Base-by-base conservation (phyloP, 1,139 yeast genomes). In the Yamadazyma siamensis region DNA sequence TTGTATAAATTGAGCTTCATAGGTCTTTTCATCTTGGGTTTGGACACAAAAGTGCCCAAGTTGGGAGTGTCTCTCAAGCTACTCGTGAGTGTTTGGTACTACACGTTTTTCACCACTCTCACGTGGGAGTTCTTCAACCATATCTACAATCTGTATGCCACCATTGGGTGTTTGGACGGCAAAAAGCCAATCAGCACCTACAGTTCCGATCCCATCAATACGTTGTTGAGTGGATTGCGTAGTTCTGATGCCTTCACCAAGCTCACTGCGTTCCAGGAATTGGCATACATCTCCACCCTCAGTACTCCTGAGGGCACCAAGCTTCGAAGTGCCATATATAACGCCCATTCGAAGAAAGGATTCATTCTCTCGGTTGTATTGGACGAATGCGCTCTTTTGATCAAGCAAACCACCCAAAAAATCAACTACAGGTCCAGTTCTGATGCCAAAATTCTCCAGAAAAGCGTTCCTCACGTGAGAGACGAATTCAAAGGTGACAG, bases 91-190 rank as follows among this genome's bases (percentile, higher is more conserved):
- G 42, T 72, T 5, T 45, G 66, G 2, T 52, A 63, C 25, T 45
- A 65, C 2, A 57, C 77, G 4, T 63, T 68, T 38, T 46, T 70
- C 8, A 41, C 71, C 4, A 44, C 69, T 4, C 44, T 70, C 24
- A 47, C 66, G 13, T 83, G 88, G 84, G 88, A 81, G 43, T 38
- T 75, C 8, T 57, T 75, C 20, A 82, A 84, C 52, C 71, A 75
- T 36, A 62, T 78, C 2, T 88, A 78, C 50, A 66, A 76, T 40
- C 80, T 87, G 4, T 89, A 86, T 54, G 71, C 89, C 49, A 72
- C 88, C 6, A 71, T 85, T 38, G 96, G 96, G 0, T 91, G 97
- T 43, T 56, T 83, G 29, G 87, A 83, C 46, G 77, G 86, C 20
- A 80, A 80, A 15, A 77, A 76, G 35, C 77, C 85, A 13, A 69